Evolutionary conservation across 2,329 filamentous ascomycete genomes (phyloP), one percentile per base, ranked within the genome.

Genomic region (Xylaria sp.): DNA sequence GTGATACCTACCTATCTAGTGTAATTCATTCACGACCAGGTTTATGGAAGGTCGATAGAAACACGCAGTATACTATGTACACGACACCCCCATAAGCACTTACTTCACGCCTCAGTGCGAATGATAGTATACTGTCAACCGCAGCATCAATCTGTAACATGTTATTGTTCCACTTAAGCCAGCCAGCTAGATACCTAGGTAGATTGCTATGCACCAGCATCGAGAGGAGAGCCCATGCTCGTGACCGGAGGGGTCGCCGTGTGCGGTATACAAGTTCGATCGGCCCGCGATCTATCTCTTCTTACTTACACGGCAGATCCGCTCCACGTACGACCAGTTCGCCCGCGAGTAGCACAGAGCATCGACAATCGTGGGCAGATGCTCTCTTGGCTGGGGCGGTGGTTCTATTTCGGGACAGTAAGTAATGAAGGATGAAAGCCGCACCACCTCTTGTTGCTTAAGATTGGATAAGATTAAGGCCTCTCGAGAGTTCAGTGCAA

Each of bases 141-240:
- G 15, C 33, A 31, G 38, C 31, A 44, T n/a, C 27, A 25, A 23
- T 35, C 13, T 54, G 48, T 38, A 59, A 59, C 54, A 46, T 37
- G 55, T 54, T 35, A 54, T 54, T 49, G 40, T 54, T 54, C 60
- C 56, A 25, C 46, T 49, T 54, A 35, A 38, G 60, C 51, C 44
- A 63, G 55, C 17, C 48, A 47, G n/a, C 31, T n/a, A n/a, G n/a
- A n/a, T n/a, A n/a, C n/a, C n/a, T n/a, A n/a, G n/a, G n/a, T n/a
- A n/a, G n/a, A n/a, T n/a, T n/a, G n/a, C n/a, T 44, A 54, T 58
- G 19, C 38, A 21, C 44, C 21, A n/a, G 15, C 37, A 19, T 54
- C 29, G 15, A 29, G 31, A 49, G 35, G 35, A 8, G 11, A 25
- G 31, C 13, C 5, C 11, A 23, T 44, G 13, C 19, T 49, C 3